Percentiles rank a stretch among this genome's conserved stretches.
Conservation (phyloP, 805 yeast genomes). For the Phaffomyces opuntiae region DNA sequence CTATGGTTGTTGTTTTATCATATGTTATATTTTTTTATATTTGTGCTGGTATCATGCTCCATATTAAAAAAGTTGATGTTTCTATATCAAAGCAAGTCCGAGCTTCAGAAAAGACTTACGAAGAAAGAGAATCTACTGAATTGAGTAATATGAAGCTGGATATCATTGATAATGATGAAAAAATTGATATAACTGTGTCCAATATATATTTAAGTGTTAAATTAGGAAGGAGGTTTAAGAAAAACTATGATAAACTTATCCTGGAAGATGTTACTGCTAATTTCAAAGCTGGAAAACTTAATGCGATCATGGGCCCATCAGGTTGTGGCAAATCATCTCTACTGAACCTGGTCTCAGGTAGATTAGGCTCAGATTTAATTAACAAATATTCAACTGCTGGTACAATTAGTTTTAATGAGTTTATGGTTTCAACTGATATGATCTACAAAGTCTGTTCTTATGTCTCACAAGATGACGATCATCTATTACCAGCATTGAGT, state of each 20-base stretch:
- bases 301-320: slow-evolving; percentile 78
- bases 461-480: slow-evolving; percentile 79
- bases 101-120: slow-evolving; percentile 1
- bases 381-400: slow-evolving; percentile 32
- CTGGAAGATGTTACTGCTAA: slow-evolving; percentile 16
- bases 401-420: slow-evolving; percentile 35
- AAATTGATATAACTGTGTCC: slow-evolving; percentile 12
- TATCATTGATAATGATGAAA: background rate
- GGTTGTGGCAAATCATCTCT: slow-evolving; percentile 74
- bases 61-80: slow-evolving; percentile 31
- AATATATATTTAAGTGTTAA: slow-evolving; percentile 14
- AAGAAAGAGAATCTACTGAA: background rate
- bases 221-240: background rate
- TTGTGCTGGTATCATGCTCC: slow-evolving; percentile 41
- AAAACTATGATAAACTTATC: slow-evolving; percentile 12
- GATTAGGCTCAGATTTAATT: slow-evolving; percentile 34
- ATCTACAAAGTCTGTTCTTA: slow-evolving; percentile 55
- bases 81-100: slow-evolving; percentile 19
- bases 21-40: slow-evolving; percentile 52
- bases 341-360: slow-evolving; percentile 54
- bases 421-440: slow-evolving; percentile 28
- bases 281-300: slow-evolving; percentile 37
- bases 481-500: slow-evolving; percentile 62
- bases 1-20: slow-evolving; percentile 51
- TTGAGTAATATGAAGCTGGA: background rate